Conservation (phyloP, 371 early-diverging fungal genomes). For the Quaeritorhiza haematococci region DNA sequence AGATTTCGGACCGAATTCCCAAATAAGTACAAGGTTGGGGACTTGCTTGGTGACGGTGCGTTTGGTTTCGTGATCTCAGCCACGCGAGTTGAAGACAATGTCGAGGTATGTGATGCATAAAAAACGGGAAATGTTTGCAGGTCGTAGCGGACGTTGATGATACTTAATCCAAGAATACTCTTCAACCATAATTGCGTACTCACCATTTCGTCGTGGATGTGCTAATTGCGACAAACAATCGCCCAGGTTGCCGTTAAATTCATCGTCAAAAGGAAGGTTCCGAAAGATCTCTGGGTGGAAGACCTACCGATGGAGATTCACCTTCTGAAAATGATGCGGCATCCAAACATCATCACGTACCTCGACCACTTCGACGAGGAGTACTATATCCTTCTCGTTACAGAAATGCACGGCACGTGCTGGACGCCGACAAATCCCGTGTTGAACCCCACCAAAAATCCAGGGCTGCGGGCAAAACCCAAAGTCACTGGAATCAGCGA, state of each 20-base stretch:
- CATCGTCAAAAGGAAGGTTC: slow-evolving; percentile 63
- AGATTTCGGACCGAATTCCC: not conserved
- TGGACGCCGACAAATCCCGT: slow-evolving; percentile 15
- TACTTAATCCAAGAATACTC: too few species aligned
- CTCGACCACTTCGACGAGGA: slow-evolving; percentile 18
- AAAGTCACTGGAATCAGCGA: slow-evolving; percentile 4
- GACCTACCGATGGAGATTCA: slow-evolving; percentile 31
- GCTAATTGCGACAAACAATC: not conserved
- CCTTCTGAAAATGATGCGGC: slow-evolving; percentile 32
- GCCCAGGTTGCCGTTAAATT: slow-evolving; percentile 74
- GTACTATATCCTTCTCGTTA: slow-evolving; percentile 25
- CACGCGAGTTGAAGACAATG: slow-evolving; percentile 10
- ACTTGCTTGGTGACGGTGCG: slow-evolving; percentile 44
- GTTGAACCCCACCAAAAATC: slow-evolving; percentile 15
- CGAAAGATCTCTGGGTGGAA: slow-evolving; percentile 50
- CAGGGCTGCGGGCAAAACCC: slow-evolving; percentile 14
- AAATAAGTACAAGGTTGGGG: slow-evolving; percentile 23
- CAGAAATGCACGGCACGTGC: slow-evolving; percentile 31
- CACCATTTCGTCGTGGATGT: not conserved
- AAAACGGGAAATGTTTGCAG: too few species aligned
- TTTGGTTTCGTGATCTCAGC: slow-evolving; percentile 45
- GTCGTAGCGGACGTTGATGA: too few species aligned
- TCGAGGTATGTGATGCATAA: slow-evolving; percentile 12
- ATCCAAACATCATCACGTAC: slow-evolving; percentile 49
- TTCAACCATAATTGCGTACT: too few species aligned